These are phyloP conservation scores for Boletus semigastroideus DNA, from an alignment of 1,284 basidiomycete species.

Conservation along the genomic window DNA sequence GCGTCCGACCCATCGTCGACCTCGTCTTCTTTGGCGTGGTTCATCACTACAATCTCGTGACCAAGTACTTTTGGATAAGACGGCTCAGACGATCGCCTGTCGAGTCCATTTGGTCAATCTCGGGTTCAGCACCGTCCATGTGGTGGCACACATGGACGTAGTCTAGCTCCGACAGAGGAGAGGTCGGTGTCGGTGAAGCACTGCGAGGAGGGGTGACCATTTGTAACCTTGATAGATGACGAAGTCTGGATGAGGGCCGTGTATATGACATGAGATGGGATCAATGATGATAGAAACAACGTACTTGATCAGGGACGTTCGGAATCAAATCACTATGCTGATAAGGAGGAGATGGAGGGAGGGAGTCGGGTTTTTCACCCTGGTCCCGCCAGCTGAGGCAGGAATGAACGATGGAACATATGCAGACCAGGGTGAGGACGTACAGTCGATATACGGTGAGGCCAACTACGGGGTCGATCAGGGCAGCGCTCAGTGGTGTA, in stretches of 20 bases:
- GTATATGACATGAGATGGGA: constrained; percentile 8
- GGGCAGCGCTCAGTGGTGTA: constrained; percentile 76
- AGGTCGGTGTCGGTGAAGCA: constrained; percentile 28
- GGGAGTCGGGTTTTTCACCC: constrained; percentile 45
- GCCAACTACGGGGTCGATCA: constrained; percentile 79
- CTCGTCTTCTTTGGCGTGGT: constrained; percentile 65
- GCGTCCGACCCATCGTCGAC: constrained; percentile 66
- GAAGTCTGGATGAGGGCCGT: no score
- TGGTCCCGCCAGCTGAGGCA: constrained; percentile 59
- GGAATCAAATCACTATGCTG: constrained; percentile 58
- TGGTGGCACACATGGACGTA: constrained; percentile 27
- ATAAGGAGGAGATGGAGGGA: constrained; percentile 53
- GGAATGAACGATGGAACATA: constrained; percentile 4
- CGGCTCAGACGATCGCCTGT: constrained; percentile 65
- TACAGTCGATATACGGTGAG: constrained; percentile 80
- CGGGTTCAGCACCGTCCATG: constrained; percentile 17
- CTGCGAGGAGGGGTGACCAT: constrained; percentile 27
- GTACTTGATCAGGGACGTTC: constrained; percentile 24
- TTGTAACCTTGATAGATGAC: constrained; percentile 27
- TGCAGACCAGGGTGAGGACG: constrained; percentile 33
- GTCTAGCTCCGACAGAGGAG: constrained; percentile 39
- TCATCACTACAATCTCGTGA: constrained; percentile 40
- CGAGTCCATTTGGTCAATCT: constrained; percentile 64
- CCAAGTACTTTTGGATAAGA: constrained; percentile 72
- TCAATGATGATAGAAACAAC: background rate